phyloP scores from a whole-genome alignment of 2,329 filamentous ascomycete genomes.

The Erysiphe pulchra region DNA sequence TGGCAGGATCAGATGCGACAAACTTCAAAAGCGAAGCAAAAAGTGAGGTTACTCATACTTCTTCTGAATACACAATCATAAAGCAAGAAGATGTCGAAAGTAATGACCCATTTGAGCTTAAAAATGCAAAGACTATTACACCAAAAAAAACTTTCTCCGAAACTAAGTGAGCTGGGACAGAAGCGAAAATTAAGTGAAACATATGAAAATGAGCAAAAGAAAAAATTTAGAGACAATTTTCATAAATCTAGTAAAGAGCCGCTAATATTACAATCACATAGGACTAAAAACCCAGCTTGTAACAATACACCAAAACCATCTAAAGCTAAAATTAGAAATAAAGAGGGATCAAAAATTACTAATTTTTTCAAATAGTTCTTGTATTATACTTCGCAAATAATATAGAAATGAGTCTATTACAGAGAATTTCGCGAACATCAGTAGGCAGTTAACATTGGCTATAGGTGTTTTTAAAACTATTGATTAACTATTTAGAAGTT shows the following conservation, averaged over 20 bases:
- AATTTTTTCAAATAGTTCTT: constrained; percentile 21
- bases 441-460: too few relatives aligned
- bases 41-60: neutral
- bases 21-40: neutral
- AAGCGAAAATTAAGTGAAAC: constrained; percentile 11
- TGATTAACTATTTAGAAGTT: too few relatives aligned
- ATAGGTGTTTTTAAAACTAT: too few relatives aligned
- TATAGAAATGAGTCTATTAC: too few relatives aligned
- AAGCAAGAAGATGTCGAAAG: constrained; percentile 8
- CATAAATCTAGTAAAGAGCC: too few relatives aligned
- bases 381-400: neutral
- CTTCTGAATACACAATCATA: neutral
- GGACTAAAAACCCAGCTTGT: constrained; percentile 2
- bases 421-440: too few relatives aligned
- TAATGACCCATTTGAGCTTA: constrained; percentile 8
- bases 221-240: constrained; percentile 4
- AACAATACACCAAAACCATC: constrained; percentile 7
- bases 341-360: constrained; percentile 21
- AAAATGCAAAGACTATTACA: constrained; percentile 9
- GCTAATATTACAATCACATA: too few relatives aligned
- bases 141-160: constrained; percentile 8
- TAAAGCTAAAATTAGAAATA: constrained; percentile 6
- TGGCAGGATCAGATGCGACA: constrained; percentile 1
- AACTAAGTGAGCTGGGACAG: constrained; percentile 5
- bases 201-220: constrained; percentile 8